Evolutionary conservation across 345 rosid genomes (phyloP).

Genomic region (Salix purpurea): DNA sequence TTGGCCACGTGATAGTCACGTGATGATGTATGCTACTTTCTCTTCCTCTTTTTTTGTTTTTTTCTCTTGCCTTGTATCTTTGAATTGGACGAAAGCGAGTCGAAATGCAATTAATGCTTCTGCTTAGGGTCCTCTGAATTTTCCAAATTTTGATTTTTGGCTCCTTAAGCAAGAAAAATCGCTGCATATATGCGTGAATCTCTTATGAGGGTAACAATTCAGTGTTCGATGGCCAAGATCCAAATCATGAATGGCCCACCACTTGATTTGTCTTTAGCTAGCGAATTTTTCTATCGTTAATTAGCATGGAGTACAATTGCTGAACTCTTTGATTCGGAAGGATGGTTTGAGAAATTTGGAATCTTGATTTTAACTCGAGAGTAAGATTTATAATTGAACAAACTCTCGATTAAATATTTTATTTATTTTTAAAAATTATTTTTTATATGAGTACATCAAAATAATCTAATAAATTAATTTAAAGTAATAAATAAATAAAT

Average conservation of each 20-base stretch:
- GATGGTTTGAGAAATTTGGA: no score
- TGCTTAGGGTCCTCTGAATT: not conserved
- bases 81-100: not conserved
- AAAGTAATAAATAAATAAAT: no score
- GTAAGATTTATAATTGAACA: no score
- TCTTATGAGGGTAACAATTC: not conserved
- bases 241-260: not conserved
- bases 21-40: conserved; percentile 10
- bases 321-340: not conserved
- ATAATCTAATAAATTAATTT: no score
- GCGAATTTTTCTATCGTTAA: not conserved
- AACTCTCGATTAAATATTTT: no score
- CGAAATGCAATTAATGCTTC: not conserved
- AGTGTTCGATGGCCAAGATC: not conserved
- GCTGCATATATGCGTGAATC: not conserved
- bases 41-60: not conserved
- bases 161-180: not conserved
- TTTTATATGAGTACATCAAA: no score
- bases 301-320: not conserved
- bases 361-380: no score
- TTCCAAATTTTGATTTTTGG: not conserved
- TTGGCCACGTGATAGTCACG: conserved; percentile 38
- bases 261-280: not conserved
- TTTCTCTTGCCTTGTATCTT: not conserved
- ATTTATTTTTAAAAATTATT: no score